Evolutionary conservation across 805 yeast species (phyloP).

Genomic region (Candida hungchunana): DNA sequence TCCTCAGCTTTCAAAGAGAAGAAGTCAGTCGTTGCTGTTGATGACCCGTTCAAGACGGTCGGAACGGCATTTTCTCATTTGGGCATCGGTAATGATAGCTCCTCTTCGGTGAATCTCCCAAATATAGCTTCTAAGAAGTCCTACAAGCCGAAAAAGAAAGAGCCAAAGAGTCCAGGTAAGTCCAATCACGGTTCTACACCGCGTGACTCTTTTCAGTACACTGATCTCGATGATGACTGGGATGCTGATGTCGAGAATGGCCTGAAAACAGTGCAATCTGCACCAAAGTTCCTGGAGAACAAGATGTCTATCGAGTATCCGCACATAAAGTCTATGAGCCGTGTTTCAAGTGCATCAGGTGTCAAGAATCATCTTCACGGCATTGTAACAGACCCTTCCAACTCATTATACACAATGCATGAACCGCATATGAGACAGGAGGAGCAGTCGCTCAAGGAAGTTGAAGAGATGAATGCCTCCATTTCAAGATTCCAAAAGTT

Average conservation of each 20-base stretch:
- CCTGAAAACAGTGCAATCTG: constrained; percentile 20
- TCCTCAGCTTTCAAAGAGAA: constrained; percentile 28
- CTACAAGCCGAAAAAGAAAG: constrained; percentile 9
- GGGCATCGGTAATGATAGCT: constrained; percentile 30
- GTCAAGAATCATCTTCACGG: constrained; percentile 21
- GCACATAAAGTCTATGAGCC: constrained; percentile 23
- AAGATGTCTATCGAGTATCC: constrained; percentile 27
- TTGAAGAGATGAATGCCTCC: constrained; percentile 53
- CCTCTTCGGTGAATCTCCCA: constrained; percentile 7
- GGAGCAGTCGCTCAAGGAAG: constrained; percentile 39
- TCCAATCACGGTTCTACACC: constrained; percentile 16
- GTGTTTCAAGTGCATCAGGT: constrained; percentile 18
- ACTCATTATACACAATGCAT: constrained; percentile 35
- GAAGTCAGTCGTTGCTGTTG: constrained; percentile 30
- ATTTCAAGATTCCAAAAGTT: constrained; percentile 63
- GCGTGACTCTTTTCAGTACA: constrained; percentile 37
- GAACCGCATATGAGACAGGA: constrained; percentile 39
- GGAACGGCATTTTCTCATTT: constrained; percentile 57
- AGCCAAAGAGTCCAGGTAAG: constrained; percentile 9
- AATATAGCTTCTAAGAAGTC: constrained; percentile 18
- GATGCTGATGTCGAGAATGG: constrained; percentile 64
- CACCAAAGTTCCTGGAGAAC: constrained; percentile 30
- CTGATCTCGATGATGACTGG: constrained; percentile 90
- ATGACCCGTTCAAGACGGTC: constrained; percentile 34
- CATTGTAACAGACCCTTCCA: constrained; percentile 27